A percentile compares a stretch with the other conserved stretches of the same genome.
Evolutionary conservation across 305 asterid species (phyloP).

Genomic region (Fraxinus ornus): DNA sequence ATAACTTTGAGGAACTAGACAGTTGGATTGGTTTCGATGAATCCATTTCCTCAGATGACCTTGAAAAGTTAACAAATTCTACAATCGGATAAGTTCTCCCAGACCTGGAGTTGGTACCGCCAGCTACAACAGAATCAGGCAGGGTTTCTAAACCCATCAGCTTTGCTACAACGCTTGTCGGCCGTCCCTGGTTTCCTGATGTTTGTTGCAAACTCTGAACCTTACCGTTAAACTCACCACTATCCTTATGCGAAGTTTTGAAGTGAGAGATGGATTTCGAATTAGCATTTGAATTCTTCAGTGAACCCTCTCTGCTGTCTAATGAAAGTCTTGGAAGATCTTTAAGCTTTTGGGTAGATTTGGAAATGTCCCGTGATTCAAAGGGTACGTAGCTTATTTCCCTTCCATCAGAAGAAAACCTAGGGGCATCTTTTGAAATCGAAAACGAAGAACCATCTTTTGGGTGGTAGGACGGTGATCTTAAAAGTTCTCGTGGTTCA

Average conservation of each 20-base stretch:
- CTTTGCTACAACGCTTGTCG: slow-evolving; percentile 89
- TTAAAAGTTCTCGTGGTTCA: slow-evolving; percentile 57
- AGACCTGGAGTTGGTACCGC: slow-evolving; percentile 31
- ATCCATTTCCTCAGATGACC: slow-evolving; percentile 28
- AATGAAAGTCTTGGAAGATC: slow-evolving; percentile 76
- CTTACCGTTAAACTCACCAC: slow-evolving; percentile 29
- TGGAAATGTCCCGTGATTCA: slow-evolving; percentile 48
- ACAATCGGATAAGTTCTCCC: slow-evolving; percentile 32
- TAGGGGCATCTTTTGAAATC: slow-evolving; percentile 57
- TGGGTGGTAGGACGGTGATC: slow-evolving; percentile 66
- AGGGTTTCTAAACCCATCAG: slow-evolving; percentile 83
- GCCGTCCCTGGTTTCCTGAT: slow-evolving; percentile 48
- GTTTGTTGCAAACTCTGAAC: slow-evolving; percentile 29
- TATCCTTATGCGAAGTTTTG: slow-evolving; percentile 41
- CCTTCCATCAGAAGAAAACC: slow-evolving; percentile 81
- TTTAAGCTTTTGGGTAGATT: slow-evolving; percentile 54
- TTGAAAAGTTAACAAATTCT: slow-evolving; percentile 31
- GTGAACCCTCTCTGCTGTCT: slow-evolving; percentile 68
- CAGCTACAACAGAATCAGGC: slow-evolving; percentile 49
- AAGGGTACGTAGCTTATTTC: slow-evolving; percentile 38
- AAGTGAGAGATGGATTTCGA: slow-evolving; percentile 38
- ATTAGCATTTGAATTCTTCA: slow-evolving; percentile 43
- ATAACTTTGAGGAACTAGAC: slow-evolving; percentile 34
- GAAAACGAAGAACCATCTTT: slow-evolving; percentile 53
- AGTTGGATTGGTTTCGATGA: slow-evolving; percentile 33